These are phyloP conservation scores for Solanum paucissectum DNA, from an alignment of 257 asterid species.

Conservation along the genomic window DNA sequence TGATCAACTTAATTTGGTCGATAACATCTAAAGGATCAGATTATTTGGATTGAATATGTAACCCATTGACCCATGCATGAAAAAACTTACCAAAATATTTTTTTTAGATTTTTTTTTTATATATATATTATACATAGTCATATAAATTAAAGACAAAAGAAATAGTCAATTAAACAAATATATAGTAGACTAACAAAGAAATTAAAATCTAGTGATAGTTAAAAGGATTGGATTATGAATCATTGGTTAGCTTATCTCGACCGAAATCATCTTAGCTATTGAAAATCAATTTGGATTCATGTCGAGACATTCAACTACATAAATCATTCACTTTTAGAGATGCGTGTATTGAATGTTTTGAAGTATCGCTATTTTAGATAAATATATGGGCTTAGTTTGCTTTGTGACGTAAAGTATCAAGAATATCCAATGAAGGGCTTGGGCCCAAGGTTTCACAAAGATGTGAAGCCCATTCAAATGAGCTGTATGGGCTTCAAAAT, in stretches of 20 bases:
- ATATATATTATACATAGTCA: neutral
- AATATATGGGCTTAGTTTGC: neutral
- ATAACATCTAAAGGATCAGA: neutral
- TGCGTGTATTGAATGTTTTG: neutral
- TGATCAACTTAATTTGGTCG: neutral
- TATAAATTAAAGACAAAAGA: neutral
- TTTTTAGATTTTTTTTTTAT: neutral
- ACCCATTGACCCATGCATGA: neutral
- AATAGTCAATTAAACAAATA: neutral
- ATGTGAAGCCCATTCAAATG: neutral
- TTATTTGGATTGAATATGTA: neutral
- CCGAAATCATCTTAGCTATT: neutral
- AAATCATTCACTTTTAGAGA: neutral
- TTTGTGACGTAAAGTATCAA: neutral
- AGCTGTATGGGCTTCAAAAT: neutral
- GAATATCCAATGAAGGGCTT: neutral
- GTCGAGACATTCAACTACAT: rapidly evolving
- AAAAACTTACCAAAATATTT: neutral
- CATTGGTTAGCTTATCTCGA: neutral
- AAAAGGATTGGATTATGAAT: neutral
- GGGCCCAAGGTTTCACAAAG: neutral
- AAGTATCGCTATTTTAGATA: neutral
- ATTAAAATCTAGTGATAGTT: neutral
- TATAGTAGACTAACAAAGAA: neutral
- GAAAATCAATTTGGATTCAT: neutral